These are phyloP conservation scores for Cercophora newfieldiana DNA, from an alignment of 495 filamentous ascomycete species.

Conservation along the genomic window DNA sequence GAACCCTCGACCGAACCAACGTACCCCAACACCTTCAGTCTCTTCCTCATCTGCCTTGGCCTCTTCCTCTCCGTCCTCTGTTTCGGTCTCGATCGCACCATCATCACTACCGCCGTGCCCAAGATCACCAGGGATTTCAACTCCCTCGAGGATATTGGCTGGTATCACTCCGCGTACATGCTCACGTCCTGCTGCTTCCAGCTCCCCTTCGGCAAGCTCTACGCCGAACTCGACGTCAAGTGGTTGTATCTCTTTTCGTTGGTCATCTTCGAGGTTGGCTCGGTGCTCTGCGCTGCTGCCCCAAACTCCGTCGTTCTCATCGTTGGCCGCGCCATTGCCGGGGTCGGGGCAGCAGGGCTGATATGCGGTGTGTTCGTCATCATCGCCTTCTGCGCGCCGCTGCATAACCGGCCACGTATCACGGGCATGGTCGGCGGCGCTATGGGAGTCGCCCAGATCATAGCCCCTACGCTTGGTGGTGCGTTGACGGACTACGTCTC, in stretches of 20 bases:
- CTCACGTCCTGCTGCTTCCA: slow-evolving; percentile 9
- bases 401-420: not conserved
- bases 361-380: slow-evolving; percentile 19
- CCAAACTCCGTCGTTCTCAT: slow-evolving; percentile 43
- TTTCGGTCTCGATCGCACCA: slow-evolving; percentile 1
- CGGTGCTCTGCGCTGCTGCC: slow-evolving; percentile 43
- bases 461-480: slow-evolving; percentile 40
- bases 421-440: slow-evolving; percentile 21
- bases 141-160: not conserved
- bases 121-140: slow-evolving; percentile 12
- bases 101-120: slow-evolving; percentile 7
- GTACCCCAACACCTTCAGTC: not conserved
- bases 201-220: slow-evolving; percentile 6
- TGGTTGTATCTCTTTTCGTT: slow-evolving; percentile 1
- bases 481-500: slow-evolving; percentile 41
- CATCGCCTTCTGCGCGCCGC: slow-evolving; percentile 1
- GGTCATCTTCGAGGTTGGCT: slow-evolving; percentile 8
- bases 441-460: slow-evolving; percentile 33
- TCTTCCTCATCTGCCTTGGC: not conserved
- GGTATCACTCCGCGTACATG: slow-evolving; percentile 8
- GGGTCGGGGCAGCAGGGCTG: slow-evolving; percentile 35
- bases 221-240: slow-evolving; percentile 1
- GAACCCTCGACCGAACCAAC: not conserved
- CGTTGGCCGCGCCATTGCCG: slow-evolving; percentile 47
- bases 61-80: slow-evolving; percentile 5